A percentile compares a stretch with the other conserved stretches of the same genome.
phyloP scores from a whole-genome alignment of 176 grass and related monocot species.

The Aegilops umbellulata region DNA sequence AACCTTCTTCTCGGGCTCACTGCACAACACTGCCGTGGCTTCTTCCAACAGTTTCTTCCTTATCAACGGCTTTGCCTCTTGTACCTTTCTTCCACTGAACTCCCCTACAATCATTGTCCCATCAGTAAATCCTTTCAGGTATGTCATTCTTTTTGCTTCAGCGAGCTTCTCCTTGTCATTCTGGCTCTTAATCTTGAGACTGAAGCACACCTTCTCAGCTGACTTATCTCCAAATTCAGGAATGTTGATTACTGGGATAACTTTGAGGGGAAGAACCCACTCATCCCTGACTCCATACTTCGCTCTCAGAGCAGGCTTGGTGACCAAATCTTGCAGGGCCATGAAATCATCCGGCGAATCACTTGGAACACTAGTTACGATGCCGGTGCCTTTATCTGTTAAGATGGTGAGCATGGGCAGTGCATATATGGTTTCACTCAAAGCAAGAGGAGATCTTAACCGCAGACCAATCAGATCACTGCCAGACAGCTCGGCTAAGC shows the following conservation, averaged over 20 bases:
- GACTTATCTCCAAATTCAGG: constrained; percentile 73
- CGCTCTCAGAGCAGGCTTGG: constrained; percentile 54
- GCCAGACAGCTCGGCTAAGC: constrained; percentile 53
- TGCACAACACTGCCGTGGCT: constrained; percentile 52
- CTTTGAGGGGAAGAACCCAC: constrained; percentile 65
- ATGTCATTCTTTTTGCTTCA: constrained; percentile 71
- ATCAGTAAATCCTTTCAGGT: constrained; percentile 76
- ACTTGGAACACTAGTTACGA: constrained; percentile 69
- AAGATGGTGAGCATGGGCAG: constrained; percentile 78
- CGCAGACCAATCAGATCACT: constrained; percentile 70
- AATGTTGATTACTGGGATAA: constrained; percentile 69
- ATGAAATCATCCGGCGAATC: constrained; percentile 80
- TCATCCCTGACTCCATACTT: constrained; percentile 72
- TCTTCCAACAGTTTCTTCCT: constrained; percentile 55
- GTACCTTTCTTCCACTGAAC: constrained; percentile 55
- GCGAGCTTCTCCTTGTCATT: constrained; percentile 83
- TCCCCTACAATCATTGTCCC: constrained; percentile 72
- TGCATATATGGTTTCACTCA: constrained; percentile 61
- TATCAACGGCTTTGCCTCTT: constrained; percentile 72
- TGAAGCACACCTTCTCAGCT: constrained; percentile 62
- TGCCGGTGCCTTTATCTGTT: constrained; percentile 65
- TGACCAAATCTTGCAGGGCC: constrained; percentile 57
- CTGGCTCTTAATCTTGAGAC: constrained; percentile 72
- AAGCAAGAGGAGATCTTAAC: constrained; percentile 65
- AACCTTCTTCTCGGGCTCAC: constrained; percentile 70